Base-by-base conservation (phyloP, 208 protist species). In the Leishmania braziliensis region DNA sequence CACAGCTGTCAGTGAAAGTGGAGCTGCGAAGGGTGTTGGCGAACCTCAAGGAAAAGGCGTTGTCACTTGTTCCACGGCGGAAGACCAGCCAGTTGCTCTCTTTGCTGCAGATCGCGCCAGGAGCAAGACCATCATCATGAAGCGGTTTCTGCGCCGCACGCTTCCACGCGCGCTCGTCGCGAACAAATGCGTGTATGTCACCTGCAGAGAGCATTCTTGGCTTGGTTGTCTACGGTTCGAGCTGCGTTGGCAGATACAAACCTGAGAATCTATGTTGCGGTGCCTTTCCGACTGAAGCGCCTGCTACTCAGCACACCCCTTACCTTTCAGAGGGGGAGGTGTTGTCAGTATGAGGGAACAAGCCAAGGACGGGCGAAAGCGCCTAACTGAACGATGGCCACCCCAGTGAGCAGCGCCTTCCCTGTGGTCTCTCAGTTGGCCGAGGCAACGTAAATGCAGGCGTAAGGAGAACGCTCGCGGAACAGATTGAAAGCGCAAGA, bases 141-240 rank as follows among this genome's bases (percentile, higher is more conserved):
- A 75, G 56, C n/a, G 70, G 74, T 29, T 68, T 18, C 71, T 84
- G 82, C n/a, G 87, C 79, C 51, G 91, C 91, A 50, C 91, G 80
- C 50, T 84, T 65, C 91, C 87, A 92, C 29, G 89, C 78, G 16
- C 84, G 79, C 54, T 82, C 80, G 81, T 94, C 91, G 26, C 89
- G 85, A 43, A 94, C 54, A 70, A 90, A 85, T 2, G 90, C 89
- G 69, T 87, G 80, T 62, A 87, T 20, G 26, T 84, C 80, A 4
- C 69, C 75, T n/a, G 77, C 54, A 51, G 58, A 79, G 18, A 79
- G 33, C 80, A 84, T 84, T 33, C 65, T 53, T 58, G 53, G 14
- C 16, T 0, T 48, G 36, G 2, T 39, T 3, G 16, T 65, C 23
- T 66, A 51, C 39, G 74, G 29, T 4, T 46, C 12, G 14, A 20